Percentiles rank a stretch among this genome's conserved stretches.
These are phyloP conservation scores for Bretschneidera sinensis DNA, from an alignment of 345 rosid genomes.

Conservation along the genomic window DNA sequence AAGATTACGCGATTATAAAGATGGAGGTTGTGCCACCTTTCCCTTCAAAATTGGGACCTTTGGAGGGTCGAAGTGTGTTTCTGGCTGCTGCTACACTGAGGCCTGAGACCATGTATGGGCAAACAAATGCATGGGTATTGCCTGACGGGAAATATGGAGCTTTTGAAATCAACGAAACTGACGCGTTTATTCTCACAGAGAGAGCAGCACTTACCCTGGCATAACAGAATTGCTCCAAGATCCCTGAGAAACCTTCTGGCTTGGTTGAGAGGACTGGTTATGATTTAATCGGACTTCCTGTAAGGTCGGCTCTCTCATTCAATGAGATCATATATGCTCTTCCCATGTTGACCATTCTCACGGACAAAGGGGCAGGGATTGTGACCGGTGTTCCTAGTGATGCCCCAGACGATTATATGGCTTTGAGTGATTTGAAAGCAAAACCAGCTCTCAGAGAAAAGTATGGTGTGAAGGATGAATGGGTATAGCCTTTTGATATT, in stretches of 20 bases:
- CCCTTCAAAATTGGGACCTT: slow-evolving; percentile 51
- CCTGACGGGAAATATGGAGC: slow-evolving; percentile 97
- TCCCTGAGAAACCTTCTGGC: slow-evolving; percentile 70
- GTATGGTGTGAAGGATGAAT: slow-evolving; percentile 77
- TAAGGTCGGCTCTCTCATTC: slow-evolving; percentile 67
- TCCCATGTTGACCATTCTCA: slow-evolving; percentile 89
- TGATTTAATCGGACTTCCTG: slow-evolving; percentile 83
- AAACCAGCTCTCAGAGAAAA: slow-evolving; percentile 77
- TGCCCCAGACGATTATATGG: slow-evolving; percentile 93
- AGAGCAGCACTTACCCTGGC: slow-evolving; percentile 89
- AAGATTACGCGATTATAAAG: slow-evolving; percentile 82
- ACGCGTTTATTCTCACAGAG: slow-evolving; percentile 63
- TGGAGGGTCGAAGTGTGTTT: slow-evolving; percentile 73
- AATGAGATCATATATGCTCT: slow-evolving; percentile 77
- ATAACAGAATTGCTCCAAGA: slow-evolving; percentile 69
- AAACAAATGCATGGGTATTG: slow-evolving; percentile 93
- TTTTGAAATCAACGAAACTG: slow-evolving; percentile 74
- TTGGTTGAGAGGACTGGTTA: slow-evolving; percentile 72
- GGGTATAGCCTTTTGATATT: slow-evolving; percentile 75
- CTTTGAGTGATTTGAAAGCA: slow-evolving; percentile 66
- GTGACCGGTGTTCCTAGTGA: slow-evolving; percentile 98
- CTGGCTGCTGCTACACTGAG: slow-evolving; percentile 89
- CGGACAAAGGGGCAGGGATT: slow-evolving; percentile 92
- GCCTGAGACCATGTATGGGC: slow-evolving; percentile 98
- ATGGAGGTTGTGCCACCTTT: slow-evolving; percentile 80